Evolutionary conservation across 345 rosid species (phyloP).

Genomic region (Salix viminalis): DNA sequence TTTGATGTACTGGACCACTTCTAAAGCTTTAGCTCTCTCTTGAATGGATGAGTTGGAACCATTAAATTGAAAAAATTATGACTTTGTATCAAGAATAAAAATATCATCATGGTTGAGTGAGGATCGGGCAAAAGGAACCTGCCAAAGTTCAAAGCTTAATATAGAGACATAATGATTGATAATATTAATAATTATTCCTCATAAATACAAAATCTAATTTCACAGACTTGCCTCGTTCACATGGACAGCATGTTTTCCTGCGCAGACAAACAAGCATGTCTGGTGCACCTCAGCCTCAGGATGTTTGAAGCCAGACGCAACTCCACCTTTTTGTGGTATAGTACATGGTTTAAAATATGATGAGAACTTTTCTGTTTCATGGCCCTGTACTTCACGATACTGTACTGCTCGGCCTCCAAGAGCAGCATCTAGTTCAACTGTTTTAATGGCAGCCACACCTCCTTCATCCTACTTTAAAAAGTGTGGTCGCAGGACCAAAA

Average conservation of each 20-base stretch:
- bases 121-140: slow-evolving; percentile 92
- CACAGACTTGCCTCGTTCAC: slow-evolving; percentile 77
- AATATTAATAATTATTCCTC: not conserved
- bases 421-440: slow-evolving; percentile 95
- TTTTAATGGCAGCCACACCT: slow-evolving; percentile 80
- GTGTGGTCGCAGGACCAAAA: not conserved
- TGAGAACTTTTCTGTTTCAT: slow-evolving; percentile 87
- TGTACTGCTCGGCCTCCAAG: slow-evolving; percentile 98
- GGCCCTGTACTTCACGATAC: slow-evolving; percentile 30
- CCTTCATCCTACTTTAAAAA: slow-evolving; percentile 78
- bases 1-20: slow-evolving; percentile 92
- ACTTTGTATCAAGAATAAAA: slow-evolving; percentile 87
- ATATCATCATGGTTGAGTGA: slow-evolving; percentile 95
- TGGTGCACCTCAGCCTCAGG: slow-evolving; percentile 71
- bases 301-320: slow-evolving; percentile 79
- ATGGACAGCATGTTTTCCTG: slow-evolving; percentile 88
- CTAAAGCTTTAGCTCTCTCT: slow-evolving; percentile 98
- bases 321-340: slow-evolving; percentile 91
- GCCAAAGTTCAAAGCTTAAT: slow-evolving; percentile 6
- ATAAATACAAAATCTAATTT: not conserved
- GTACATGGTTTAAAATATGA: slow-evolving; percentile 96
- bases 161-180: not conserved
- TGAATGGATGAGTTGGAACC: slow-evolving; percentile 94
- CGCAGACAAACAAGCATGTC: slow-evolving; percentile 78
- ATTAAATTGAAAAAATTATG: slow-evolving; percentile 55